Conservation (phyloP, 148 eudicot genomes). For the Rheum nobile region DNA sequence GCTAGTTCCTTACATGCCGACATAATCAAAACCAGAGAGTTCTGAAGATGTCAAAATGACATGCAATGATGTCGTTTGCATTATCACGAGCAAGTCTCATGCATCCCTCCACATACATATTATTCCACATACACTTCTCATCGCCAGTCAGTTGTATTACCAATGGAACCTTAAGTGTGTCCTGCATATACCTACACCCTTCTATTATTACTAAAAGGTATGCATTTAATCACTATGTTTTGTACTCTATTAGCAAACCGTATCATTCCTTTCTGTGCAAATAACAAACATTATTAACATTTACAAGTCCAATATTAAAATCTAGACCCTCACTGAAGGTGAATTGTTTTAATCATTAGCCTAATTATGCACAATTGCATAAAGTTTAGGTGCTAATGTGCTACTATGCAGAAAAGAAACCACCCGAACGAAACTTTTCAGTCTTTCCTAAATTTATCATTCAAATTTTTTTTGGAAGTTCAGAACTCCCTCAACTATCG, state of each 20-base stretch:
- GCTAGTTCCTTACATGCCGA: slow-evolving; percentile 60
- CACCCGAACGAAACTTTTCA: not conserved
- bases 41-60: slow-evolving; percentile 82
- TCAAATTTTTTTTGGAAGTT: not conserved
- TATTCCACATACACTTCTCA: slow-evolving; percentile 98
- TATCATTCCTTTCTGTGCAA: not conserved
- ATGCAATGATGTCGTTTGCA: slow-evolving; percentile 97
- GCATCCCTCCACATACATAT: slow-evolving; percentile 79
- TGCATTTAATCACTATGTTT: not conserved
- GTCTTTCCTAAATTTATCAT: not conserved
- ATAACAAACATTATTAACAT: not conserved
- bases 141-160: slow-evolving; percentile 94
- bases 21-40: slow-evolving; percentile 86
- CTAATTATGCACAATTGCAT: not conserved
- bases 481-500: not conserved
- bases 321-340: not conserved
- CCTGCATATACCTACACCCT: slow-evolving; percentile 83
- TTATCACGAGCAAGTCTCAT: slow-evolving; percentile 95
- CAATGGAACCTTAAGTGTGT: slow-evolving; percentile 91
- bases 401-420: not conserved
- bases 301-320: not conserved
- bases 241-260: not conserved
- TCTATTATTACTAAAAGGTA: slow-evolving; percentile 14
- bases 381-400: not conserved
- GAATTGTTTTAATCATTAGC: not conserved